Evolutionary conservation across 176 grass and related monocot genomes (phyloP).

Genomic region (Musa schizocarpa): DNA sequence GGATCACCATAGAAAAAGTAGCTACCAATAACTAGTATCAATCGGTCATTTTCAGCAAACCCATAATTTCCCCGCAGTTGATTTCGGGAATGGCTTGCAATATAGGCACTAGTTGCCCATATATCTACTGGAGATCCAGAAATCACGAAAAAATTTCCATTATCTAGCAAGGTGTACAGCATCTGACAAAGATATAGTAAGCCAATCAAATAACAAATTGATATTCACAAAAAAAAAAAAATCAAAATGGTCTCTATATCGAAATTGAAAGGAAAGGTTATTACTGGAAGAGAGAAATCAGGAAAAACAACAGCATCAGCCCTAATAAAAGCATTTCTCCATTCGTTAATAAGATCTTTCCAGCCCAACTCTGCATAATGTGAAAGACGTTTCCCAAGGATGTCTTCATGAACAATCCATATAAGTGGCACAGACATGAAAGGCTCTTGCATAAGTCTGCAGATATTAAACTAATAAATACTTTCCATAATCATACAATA

Average conservation of each 20-base stretch:
- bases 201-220: constrained; percentile 19
- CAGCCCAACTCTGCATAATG: constrained; percentile 29
- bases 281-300: constrained; percentile 82
- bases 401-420: constrained; percentile 92
- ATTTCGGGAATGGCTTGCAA: constrained; percentile 38
- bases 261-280: neutral
- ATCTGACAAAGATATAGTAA: constrained; percentile 52
- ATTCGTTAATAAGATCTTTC: constrained; percentile 60
- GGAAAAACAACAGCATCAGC: constrained; percentile 75
- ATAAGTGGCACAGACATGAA: constrained; percentile 68
- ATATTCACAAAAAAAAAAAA: constrained; percentile 3
- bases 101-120: constrained; percentile 45
- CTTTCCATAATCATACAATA: constrained; percentile 27
- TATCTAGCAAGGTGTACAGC: constrained; percentile 62
- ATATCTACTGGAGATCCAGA: constrained; percentile 65
- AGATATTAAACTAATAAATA: constrained; percentile 37
- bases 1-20: constrained; percentile 74
- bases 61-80: constrained; percentile 44
- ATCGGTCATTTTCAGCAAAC: constrained; percentile 46
- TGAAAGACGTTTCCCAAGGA: constrained; percentile 52
- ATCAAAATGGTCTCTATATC: constrained; percentile 12
- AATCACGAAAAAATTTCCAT: constrained; percentile 86
- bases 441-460: constrained; percentile 95
- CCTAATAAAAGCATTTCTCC: constrained; percentile 72
- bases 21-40: constrained; percentile 72